Percentiles rank a stretch among this genome's conserved stretches.
Evolutionary conservation across 768 basidiomycete species (phyloP).

Genomic region (Tulasnella sp.): DNA sequence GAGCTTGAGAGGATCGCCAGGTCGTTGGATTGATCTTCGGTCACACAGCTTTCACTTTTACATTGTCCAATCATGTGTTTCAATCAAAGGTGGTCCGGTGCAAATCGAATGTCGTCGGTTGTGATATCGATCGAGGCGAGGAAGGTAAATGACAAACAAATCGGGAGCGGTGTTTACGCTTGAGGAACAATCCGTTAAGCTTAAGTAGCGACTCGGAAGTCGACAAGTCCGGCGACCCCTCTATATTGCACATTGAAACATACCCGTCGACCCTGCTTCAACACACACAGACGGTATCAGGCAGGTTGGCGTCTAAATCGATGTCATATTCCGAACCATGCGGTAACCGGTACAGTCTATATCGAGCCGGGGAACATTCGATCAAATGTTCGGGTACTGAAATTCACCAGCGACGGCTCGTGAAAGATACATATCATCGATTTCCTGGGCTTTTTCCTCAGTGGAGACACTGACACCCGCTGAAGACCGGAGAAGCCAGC

Average conservation of each 20-base stretch:
- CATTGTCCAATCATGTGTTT: neutral
- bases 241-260: no score
- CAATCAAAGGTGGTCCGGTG: neutral
- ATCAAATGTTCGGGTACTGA: neutral
- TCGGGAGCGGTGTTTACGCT: neutral
- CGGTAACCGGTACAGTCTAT: neutral
- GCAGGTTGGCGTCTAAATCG: no score
- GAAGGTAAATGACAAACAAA: neutral
- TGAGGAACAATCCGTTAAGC: no score
- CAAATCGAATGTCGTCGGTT: neutral
- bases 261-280: no score
- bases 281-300: no score
- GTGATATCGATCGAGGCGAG: neutral
- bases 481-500: neutral
- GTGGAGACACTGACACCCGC: neutral
- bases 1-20: neutral
- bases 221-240: no score
- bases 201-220: no score
- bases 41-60: neutral
- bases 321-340: neutral
- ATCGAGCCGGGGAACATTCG: neutral
- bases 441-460: slow-evolving; percentile 9
- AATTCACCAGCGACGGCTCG: neutral
- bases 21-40: neutral
- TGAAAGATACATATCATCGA: neutral